These are phyloP conservation scores for Plasmodium adleri DNA, from an alignment of 169 alveolate genomes.

Conservation along the genomic window DNA sequence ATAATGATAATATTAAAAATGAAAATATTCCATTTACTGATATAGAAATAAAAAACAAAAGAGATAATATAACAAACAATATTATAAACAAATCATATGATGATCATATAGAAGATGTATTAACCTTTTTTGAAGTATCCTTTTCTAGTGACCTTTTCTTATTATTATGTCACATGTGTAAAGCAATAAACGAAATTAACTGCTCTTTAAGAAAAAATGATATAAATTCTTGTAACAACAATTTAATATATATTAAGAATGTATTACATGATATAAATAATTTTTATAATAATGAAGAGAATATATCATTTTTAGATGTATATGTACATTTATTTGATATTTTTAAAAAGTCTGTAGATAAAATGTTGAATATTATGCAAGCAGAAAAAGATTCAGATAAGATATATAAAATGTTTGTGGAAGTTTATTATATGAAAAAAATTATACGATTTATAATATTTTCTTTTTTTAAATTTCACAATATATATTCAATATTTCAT, in stretches of 20 bases:
- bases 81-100: not conserved
- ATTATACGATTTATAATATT: conserved; percentile 19
- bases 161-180: conserved; percentile 26
- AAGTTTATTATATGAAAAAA: conserved; percentile 16
- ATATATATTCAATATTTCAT: not conserved
- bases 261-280: conserved; percentile 1
- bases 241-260: not conserved
- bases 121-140: conserved; percentile 48
- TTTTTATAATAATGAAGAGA: conserved; percentile 23
- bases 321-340: conserved; percentile 1
- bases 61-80: conserved; percentile 6
- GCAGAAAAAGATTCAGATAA: not conserved
- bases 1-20: too few species aligned
- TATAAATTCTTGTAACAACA: not conserved
- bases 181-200: conserved; percentile 30
- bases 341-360: conserved; percentile 12
- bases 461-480: conserved; percentile 36
- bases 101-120: conserved; percentile 4
- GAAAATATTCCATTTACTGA: too few species aligned
- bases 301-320: not conserved
- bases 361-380: not conserved
- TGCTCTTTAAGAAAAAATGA: conserved; percentile 17
- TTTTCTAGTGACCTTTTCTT: conserved; percentile 53
- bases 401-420: conserved; percentile 13
- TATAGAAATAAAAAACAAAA: not conserved